Conservation (phyloP, 2,329 filamentous ascomycete genomes). For the Monosporascus cannonballus region DNA sequence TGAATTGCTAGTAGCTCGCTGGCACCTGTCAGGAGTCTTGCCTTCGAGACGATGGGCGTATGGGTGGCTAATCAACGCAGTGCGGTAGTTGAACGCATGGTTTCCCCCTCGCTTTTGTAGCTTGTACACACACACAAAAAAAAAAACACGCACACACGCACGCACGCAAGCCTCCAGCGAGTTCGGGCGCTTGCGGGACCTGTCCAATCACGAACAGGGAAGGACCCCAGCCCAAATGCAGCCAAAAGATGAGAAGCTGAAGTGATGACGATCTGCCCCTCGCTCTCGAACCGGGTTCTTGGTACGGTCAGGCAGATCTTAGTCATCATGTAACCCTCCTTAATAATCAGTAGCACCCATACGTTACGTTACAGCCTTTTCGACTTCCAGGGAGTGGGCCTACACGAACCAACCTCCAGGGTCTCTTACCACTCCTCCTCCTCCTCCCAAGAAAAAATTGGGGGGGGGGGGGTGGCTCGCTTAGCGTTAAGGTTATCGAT, state of each 20-base stretch:
- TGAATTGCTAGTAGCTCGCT: no score
- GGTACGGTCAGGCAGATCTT: not conserved
- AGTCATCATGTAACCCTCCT: not conserved
- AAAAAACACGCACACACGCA: no score
- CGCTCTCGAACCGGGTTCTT: not conserved
- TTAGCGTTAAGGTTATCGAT: no score
- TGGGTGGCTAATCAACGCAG: not conserved
- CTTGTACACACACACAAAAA: not conserved
- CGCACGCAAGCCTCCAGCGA: not conserved
- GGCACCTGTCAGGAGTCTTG: not conserved
- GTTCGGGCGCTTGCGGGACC: not conserved
- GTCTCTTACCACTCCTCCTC: no score
- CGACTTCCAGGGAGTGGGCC: no score
- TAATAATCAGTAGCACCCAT: not conserved
- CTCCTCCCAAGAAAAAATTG: no score
- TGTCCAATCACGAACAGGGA: not conserved
- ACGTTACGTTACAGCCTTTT: no score
- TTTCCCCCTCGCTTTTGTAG: no score
- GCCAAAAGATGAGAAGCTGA: not conserved
- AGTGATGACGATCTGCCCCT: not conserved
- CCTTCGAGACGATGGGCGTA: not conserved
- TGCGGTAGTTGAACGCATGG: not conserved
- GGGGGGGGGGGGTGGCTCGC: no score
- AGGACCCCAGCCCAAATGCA: not conserved
- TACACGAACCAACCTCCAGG: no score